Evolutionary conservation across 2,329 filamentous ascomycete species (phyloP).

Genomic region (Tothia fuscella): DNA sequence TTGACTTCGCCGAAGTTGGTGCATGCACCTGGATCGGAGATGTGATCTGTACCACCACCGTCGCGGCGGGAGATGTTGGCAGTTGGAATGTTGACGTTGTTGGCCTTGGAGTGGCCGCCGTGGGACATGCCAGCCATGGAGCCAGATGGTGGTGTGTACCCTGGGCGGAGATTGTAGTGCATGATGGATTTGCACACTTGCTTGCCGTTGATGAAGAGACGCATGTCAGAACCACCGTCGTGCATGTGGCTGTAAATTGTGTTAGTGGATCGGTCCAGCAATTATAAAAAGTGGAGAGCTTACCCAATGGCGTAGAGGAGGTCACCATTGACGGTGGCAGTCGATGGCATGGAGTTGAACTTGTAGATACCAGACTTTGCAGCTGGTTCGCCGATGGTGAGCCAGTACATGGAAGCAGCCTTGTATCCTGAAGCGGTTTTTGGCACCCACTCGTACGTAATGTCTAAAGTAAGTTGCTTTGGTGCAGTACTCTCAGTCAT

Average conservation of each 20-base stretch:
- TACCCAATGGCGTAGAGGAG: constrained; percentile 10
- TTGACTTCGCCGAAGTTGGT: constrained; percentile 4
- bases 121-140: constrained; percentile 5
- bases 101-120: not conserved
- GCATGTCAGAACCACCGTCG: constrained; percentile 8
- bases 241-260: constrained; percentile 7
- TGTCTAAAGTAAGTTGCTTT: constrained; percentile 6
- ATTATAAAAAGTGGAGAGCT: not conserved
- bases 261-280: not conserved
- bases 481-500: constrained; percentile 5
- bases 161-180: constrained; percentile 8
- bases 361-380: constrained; percentile 7
- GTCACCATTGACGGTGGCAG: not conserved
- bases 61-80: constrained; percentile 1
- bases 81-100: not conserved
- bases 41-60: constrained; percentile 4
- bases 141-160: not conserved
- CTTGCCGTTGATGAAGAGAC: constrained; percentile 6
- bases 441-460: constrained; percentile 7
- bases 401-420: constrained; percentile 10
- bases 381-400: constrained; percentile 4
- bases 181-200: constrained; percentile 9
- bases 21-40: constrained; percentile 11
- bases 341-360: not conserved
- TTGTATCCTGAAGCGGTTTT: constrained; percentile 5